Evolutionary conservation across 768 basidiomycete genomes (phyloP).

Genomic region (Rhodocollybia butyracea): DNA sequence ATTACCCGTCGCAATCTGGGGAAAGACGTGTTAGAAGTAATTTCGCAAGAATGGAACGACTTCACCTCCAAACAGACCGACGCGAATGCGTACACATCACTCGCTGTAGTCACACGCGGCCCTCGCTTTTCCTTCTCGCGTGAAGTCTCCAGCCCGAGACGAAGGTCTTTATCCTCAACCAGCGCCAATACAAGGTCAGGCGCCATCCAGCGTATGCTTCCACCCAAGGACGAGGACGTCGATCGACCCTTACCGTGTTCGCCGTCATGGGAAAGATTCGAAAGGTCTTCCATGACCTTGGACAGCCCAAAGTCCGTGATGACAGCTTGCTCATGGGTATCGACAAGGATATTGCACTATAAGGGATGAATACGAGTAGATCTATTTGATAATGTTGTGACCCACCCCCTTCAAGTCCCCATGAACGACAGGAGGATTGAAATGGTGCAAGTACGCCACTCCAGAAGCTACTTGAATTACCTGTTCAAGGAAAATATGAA

Average conservation of each 20-base stretch:
- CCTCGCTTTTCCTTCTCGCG: neutral
- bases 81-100: slow-evolving; percentile 60
- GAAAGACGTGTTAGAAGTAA: neutral
- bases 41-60: neutral
- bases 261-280: slow-evolving; percentile 30
- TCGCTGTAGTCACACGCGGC: slow-evolving; percentile 46
- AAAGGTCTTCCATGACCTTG: slow-evolving; percentile 52
- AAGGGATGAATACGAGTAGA: neutral
- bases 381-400: slow-evolving; percentile 2
- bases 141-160: no score
- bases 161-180: slow-evolving; percentile 44
- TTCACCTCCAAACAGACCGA: slow-evolving; percentile 58
- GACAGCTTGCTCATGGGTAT: slow-evolving; percentile 46
- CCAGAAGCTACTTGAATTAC: slow-evolving; percentile 54
- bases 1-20: slow-evolving; percentile 47
- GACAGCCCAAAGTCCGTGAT: slow-evolving; percentile 65
- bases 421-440: slow-evolving; percentile 47
- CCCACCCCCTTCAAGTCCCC: slow-evolving; percentile 41
- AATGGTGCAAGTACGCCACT: slow-evolving; percentile 53
- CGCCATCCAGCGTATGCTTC: slow-evolving; percentile 53
- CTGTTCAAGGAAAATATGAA: no score
- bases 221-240: slow-evolving; percentile 39
- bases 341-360: slow-evolving; percentile 57
- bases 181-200: slow-evolving; percentile 53
- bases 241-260: slow-evolving; percentile 28